A percentile compares a stretch with the other conserved stretches of the same genome.
phyloP scores from a whole-genome alignment of 768 basidiomycete species.

The Phanerodontia chrysosporium region DNA sequence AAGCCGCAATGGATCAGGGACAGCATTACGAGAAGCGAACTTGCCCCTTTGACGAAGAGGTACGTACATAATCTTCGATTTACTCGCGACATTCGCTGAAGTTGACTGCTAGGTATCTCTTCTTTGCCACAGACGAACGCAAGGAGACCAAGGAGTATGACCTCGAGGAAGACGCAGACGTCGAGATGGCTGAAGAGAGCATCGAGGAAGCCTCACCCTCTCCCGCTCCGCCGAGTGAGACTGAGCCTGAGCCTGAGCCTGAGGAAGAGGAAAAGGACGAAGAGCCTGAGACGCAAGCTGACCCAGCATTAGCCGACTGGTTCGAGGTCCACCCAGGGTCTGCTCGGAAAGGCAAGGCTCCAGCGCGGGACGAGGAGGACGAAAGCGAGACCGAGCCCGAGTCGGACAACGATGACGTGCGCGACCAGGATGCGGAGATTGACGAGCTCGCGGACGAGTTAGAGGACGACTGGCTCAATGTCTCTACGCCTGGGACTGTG shows the following conservation, averaged over 20 bases:
- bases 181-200: conserved; percentile 15
- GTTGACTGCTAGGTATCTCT: conserved; percentile 58
- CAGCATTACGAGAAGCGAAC: conserved; percentile 56
- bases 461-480: conserved; percentile 38
- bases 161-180: conserved; percentile 12
- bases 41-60: conserved; percentile 66
- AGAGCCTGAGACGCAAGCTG: conserved; percentile 31
- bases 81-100: neutral
- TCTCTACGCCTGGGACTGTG: conserved; percentile 10
- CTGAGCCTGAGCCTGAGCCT: neutral
- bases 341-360: neutral
- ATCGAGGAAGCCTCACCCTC: neutral
- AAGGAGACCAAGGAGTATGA: conserved; percentile 49
- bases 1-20: conserved; percentile 81
- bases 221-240: neutral
- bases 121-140: conserved; percentile 59
- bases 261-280: neutral
- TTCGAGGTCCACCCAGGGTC: conserved; percentile 44
- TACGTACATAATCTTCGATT: conserved; percentile 24
- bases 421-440: conserved; percentile 22
- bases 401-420: conserved; percentile 61
- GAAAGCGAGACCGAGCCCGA: conserved; percentile 65
- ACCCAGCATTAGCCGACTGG: conserved; percentile 56
- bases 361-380: conserved; percentile 32
- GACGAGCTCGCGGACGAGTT: conserved; percentile 20